Percentiles rank a stretch among this genome's conserved stretches.
These are phyloP conservation scores for Amaranthus palmeri DNA, from an alignment of 148 eudicot genomes.

Conservation along the genomic window DNA sequence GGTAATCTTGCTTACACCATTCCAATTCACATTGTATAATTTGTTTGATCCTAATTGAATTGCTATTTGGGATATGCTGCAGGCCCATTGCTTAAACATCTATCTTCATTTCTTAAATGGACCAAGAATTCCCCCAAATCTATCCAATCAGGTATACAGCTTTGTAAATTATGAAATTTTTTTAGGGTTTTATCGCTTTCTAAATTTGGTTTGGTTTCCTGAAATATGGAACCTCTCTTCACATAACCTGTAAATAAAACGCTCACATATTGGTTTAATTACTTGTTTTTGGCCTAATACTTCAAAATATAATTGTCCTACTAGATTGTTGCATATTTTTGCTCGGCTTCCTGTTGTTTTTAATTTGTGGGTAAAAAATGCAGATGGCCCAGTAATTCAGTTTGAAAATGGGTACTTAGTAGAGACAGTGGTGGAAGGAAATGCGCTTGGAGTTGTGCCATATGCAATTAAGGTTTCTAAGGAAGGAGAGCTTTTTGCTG, in stretches of 20 bases:
- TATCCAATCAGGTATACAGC: slow-evolving; percentile 56
- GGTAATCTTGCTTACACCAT: slow-evolving; percentile 28
- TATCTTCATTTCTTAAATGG: slow-evolving; percentile 72
- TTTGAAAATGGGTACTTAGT: slow-evolving; percentile 90
- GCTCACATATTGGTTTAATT: too few relatives aligned
- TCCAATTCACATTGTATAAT: neutral
- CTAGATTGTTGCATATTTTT: neutral
- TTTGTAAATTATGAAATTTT: neutral
- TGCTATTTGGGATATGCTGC: neutral
- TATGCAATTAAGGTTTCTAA: slow-evolving; percentile 72
- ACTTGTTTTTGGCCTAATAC: too few relatives aligned
- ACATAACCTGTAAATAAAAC: too few relatives aligned
- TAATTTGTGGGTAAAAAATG: neutral
- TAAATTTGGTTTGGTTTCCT: neutral
- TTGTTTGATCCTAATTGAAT: neutral
- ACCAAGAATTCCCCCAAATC: slow-evolving; percentile 63
- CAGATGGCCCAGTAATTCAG: slow-evolving; percentile 83
- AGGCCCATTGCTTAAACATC: slow-evolving; percentile 71
- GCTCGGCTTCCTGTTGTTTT: neutral
- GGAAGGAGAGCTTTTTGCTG: slow-evolving; percentile 95
- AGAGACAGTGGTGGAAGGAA: slow-evolving; percentile 90
- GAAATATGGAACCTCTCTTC: too few relatives aligned
- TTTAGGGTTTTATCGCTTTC: neutral
- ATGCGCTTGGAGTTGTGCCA: slow-evolving; percentile 81
- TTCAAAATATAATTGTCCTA: neutral